Evolutionary conservation across 208 protist genomes (phyloP).

Genomic region (Leishmania amazonensis): DNA sequence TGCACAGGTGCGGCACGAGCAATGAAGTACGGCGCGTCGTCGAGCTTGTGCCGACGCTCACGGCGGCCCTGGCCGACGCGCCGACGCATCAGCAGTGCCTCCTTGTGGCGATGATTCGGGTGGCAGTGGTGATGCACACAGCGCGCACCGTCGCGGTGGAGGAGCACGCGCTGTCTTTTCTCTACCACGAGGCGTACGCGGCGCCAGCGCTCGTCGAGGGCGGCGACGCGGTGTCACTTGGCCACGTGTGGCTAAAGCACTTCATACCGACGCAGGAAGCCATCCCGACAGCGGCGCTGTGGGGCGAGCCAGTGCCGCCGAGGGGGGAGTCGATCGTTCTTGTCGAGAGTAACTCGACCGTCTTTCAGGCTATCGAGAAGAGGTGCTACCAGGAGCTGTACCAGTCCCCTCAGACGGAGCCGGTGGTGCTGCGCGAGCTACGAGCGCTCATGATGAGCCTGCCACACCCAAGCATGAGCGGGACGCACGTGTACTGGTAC

Average conservation of each 20-base stretch:
- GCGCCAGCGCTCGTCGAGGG: slow-evolving; percentile 78
- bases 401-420: slow-evolving; percentile 52
- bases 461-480: slow-evolving; percentile 2
- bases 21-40: slow-evolving; percentile 28
- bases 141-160: background rate
- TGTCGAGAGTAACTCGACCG: slow-evolving; percentile 10
- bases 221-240: slow-evolving; percentile 66
- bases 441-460: slow-evolving; percentile 51
- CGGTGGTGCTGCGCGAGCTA: slow-evolving; percentile 52
- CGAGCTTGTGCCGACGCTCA: slow-evolving; percentile 29
- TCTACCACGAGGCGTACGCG: slow-evolving; percentile 55
- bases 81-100: slow-evolving; percentile 81
- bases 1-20: slow-evolving; percentile 24
- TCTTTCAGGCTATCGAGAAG: slow-evolving; percentile 18
- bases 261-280: slow-evolving; percentile 38
- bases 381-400: slow-evolving; percentile 45
- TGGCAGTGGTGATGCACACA: slow-evolving; percentile 16
- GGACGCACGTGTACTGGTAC: slow-evolving; percentile 30
- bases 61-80: slow-evolving; percentile 14
- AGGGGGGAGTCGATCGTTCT: background rate
- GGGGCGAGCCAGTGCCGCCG: slow-evolving; percentile 5
- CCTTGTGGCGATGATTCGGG: slow-evolving; percentile 48
- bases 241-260: slow-evolving; percentile 68
- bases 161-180: slow-evolving; percentile 48
- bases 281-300: slow-evolving; percentile 30